phyloP scores from a whole-genome alignment of 2,329 filamentous ascomycete species.

The Cladosporium halotolerans region DNA sequence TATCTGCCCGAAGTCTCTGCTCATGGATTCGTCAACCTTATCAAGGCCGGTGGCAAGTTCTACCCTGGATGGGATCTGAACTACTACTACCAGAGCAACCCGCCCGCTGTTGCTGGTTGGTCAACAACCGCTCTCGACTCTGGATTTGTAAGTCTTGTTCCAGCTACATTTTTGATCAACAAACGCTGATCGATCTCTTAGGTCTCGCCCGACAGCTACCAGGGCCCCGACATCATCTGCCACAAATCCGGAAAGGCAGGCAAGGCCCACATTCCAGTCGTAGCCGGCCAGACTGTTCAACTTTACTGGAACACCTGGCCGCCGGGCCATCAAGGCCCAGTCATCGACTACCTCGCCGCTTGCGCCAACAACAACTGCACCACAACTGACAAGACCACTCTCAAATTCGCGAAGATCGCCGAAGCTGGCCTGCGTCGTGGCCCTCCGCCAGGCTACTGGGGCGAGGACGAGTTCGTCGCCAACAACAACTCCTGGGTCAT shows the following conservation, averaged over 20 bases:
- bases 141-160: neutral
- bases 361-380: slow-evolving; percentile 53
- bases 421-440: slow-evolving; percentile 47
- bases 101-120: slow-evolving; percentile 8
- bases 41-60: slow-evolving; percentile 41
- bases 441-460: slow-evolving; percentile 47
- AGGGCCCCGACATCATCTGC: slow-evolving; percentile 29
- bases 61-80: slow-evolving; percentile 29
- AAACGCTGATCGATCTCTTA: slow-evolving; percentile 17
- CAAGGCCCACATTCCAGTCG: slow-evolving; percentile 28
- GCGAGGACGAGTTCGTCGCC: slow-evolving; percentile 45
- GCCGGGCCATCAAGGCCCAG: slow-evolving; percentile 55
- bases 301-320: slow-evolving; percentile 59
- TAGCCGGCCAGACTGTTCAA: slow-evolving; percentile 29
- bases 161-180: neutral
- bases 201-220: slow-evolving; percentile 30
- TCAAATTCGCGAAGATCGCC: slow-evolving; percentile 60
- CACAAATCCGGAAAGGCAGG: slow-evolving; percentile 31
- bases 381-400: slow-evolving; percentile 45
- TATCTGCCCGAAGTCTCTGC: slow-evolving; percentile 31
- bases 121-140: slow-evolving; percentile 9
- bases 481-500: slow-evolving; percentile 45
- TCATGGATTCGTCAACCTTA: slow-evolving; percentile 37
- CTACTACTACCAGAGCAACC: slow-evolving; percentile 10
- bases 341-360: slow-evolving; percentile 58